A percentile compares a stretch with the other conserved stretches of the same genome.
Evolutionary conservation across 108 stramenopile species (phyloP).

Genomic region (Fistulifera pelliculosa): DNA sequence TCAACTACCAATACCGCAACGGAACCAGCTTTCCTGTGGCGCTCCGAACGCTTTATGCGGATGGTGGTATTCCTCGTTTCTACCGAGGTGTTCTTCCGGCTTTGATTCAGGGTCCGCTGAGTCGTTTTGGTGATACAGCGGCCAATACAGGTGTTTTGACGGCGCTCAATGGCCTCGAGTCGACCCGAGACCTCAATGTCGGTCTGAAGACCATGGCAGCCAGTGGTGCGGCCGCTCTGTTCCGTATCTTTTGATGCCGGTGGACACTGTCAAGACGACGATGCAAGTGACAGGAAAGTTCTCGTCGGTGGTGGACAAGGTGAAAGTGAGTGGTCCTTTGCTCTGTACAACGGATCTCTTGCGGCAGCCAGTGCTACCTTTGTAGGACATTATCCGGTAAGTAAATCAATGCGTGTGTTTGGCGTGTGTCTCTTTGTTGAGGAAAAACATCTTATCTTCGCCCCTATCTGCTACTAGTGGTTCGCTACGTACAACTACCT

Average conservation of each 20-base stretch:
- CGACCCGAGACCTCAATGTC: constrained; percentile 77
- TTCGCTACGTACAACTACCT: constrained; percentile 95
- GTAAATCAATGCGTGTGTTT: too few relatives aligned
- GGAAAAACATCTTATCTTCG: background rate
- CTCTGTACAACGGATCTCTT: constrained; percentile 89
- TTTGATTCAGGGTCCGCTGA: constrained; percentile 86
- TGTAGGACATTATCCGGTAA: constrained; percentile 91
- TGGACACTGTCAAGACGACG: constrained; percentile 66
- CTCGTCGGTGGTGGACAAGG: constrained; percentile 74
- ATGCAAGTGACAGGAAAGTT: constrained; percentile 94
- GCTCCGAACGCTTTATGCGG: constrained; percentile 84
- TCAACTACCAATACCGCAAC: constrained; percentile 98
- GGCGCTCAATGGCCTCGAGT: constrained; percentile 69
- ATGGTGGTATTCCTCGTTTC: constrained; percentile 95
- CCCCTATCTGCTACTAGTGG: constrained; percentile 29
- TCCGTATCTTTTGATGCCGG: constrained; percentile 96
- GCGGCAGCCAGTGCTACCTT: constrained; percentile 94
- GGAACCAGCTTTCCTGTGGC: constrained; percentile 88
- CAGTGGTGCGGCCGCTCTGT: constrained; percentile 76
- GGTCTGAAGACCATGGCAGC: constrained; percentile 86
- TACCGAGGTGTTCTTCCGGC: constrained; percentile 92
- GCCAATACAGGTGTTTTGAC: constrained; percentile 93
- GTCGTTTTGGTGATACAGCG: constrained; percentile 97
- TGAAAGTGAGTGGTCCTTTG: constrained; percentile 71
- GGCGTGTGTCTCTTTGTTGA: too few relatives aligned